A percentile compares a stretch with the other conserved stretches of the same genome.
phyloP scores from a whole-genome alignment of 2,329 filamentous ascomycete genomes.

The Xylaria hypoxylon region DNA sequence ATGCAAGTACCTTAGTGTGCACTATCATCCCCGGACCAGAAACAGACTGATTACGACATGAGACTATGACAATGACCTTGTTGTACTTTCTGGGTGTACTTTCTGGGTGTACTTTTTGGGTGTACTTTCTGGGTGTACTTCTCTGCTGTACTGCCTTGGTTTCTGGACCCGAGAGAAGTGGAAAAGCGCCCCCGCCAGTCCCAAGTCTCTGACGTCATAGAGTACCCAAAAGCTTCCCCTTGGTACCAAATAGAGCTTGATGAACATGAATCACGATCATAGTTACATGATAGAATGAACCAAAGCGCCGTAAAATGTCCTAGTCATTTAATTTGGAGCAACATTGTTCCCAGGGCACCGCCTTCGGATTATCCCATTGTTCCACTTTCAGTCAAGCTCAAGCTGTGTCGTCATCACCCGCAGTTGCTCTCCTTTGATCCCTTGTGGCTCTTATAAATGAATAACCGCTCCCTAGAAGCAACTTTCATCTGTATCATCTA shows the following conservation, averaged over 20 bases:
- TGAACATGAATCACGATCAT: constrained; percentile 31
- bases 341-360: neutral
- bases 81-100: too few species aligned
- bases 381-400: constrained; percentile 28
- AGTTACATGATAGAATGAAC: constrained; percentile 30
- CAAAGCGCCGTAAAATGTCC: neutral
- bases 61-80: too few species aligned
- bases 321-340: neutral
- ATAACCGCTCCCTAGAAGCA: constrained; percentile 13
- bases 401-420: constrained; percentile 39
- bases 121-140: too few species aligned
- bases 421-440: constrained; percentile 22
- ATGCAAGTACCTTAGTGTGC: too few species aligned
- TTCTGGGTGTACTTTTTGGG: too few species aligned
- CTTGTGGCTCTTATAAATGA: constrained; percentile 34
- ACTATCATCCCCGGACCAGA: too few species aligned
- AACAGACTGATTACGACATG: too few species aligned
- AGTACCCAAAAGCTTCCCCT: constrained; percentile 4
- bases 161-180: constrained; percentile 1
- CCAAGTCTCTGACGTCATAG: constrained; percentile 43
- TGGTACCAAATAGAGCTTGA: constrained; percentile 15
- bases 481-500: constrained; percentile 20
- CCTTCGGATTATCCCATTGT: constrained; percentile 38
- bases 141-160: neutral
- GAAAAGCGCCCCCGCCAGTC: constrained; percentile 22